Conservation (phyloP, 805 yeast genomes). For the Hanseniaspora opuntiae region DNA sequence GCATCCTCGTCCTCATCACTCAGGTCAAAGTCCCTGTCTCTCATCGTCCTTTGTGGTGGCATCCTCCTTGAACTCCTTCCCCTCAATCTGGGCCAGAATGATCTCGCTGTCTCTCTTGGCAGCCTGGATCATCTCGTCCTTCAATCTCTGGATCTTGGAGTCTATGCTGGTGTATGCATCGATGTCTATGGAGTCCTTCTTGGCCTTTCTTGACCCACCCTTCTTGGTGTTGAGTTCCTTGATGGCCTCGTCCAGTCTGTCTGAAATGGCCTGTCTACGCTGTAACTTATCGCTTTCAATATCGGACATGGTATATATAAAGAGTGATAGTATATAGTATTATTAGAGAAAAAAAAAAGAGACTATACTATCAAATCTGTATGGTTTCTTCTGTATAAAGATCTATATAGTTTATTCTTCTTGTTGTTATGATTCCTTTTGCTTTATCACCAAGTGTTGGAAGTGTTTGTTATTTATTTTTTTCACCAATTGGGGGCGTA, state of each 20-base stretch:
- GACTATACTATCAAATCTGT: too few species aligned
- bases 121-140: slow-evolving; percentile 80
- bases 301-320: slow-evolving; percentile 14
- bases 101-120: slow-evolving; percentile 60
- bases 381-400: too few species aligned
- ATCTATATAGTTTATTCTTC: too few species aligned
- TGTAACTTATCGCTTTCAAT: slow-evolving; percentile 2
- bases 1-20: slow-evolving; percentile 9
- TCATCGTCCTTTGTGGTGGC: slow-evolving; percentile 17
- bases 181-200: slow-evolving; percentile 29
- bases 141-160: slow-evolving; percentile 66
- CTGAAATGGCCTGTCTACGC: slow-evolving; percentile 50
- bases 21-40: too few species aligned
- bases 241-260: slow-evolving; percentile 51
- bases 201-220: slow-evolving; percentile 36
- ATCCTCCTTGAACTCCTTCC: not conserved
- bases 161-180: slow-evolving; percentile 93
- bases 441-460: too few species aligned
- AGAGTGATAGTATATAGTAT: too few species aligned
- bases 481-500: too few species aligned
- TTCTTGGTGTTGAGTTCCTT: slow-evolving; percentile 54
- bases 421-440: too few species aligned
- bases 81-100: slow-evolving; percentile 27
- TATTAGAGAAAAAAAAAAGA: too few species aligned
- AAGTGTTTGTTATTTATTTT: too few species aligned